Evolutionary conservation across 2,329 filamentous ascomycete genomes (phyloP), one percentile per base, ranked within the genome.

Genomic region (Gaeumannomyces sp.): DNA sequence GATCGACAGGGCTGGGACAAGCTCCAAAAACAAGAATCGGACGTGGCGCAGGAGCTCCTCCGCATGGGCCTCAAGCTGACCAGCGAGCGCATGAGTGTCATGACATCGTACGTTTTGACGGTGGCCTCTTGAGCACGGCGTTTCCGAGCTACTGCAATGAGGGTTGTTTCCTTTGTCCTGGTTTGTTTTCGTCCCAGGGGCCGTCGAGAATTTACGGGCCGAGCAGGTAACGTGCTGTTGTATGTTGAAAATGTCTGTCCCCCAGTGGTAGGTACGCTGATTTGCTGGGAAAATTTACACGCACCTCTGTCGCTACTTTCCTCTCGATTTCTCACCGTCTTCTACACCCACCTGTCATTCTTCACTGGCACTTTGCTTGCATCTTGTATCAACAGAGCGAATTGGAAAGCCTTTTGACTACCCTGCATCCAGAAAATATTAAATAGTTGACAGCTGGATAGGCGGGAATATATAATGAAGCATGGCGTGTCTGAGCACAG

Each of bases 51-150:
- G 71, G 95, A 99, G 77, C 73, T 99, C 72, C 76, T 99, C 74
- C 89, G 88, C 71, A 88, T 98, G 62, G 91, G 90, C n/a, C 76
- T 99, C 73, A 97, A 97, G 81, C 77, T 99, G 74, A 98, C 94
- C 58, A 96, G 90, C 65, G 95, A 99, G 83, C 84, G 95, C 70
- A 96, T 98, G 92, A 82, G 88, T 28, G 62, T 31, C n/a, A 35
- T 89, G 70, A 89, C 86, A 8, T 81, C 79, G 60, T 82, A 83
- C 65, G 81, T 82, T 33, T 67, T 83, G 70, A 82, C 80, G 13
- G 80, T 80, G 72, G 81, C 80, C 59, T 80, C 79, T 53, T 83
- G 35, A 61, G n/a, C 25, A 29, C 56, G 8, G 11, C 22, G 13
- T 58, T 58, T 58, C 16, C 28, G 27, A 28, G 13, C 27, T n/a